Conservation (phyloP, 345 rosid genomes). For the Citrus sinensis region DNA sequence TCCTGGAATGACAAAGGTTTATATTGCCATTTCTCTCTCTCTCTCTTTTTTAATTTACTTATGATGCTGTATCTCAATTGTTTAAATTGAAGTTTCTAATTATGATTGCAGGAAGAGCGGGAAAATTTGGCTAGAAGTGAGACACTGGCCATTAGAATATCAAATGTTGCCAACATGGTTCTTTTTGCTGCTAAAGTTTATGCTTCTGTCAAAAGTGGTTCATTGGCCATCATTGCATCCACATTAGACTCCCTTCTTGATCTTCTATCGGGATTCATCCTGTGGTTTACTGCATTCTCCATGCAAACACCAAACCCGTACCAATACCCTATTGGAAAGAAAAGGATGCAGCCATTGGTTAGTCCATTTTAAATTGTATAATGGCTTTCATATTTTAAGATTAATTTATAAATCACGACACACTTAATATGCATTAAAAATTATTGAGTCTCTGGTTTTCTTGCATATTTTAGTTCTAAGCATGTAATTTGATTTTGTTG, state of each 20-base stretch:
- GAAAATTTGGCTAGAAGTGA: slow-evolving; percentile 86
- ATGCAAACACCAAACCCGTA: slow-evolving; percentile 96
- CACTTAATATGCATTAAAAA: neutral
- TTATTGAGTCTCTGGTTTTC: neutral
- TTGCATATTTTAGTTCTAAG: neutral
- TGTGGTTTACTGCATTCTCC: slow-evolving; percentile 98
- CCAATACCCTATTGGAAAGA: slow-evolving; percentile 96
- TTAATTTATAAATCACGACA: slow-evolving; percentile 1
- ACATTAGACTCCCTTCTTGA: slow-evolving; percentile 98
- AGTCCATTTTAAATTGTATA: slow-evolving; percentile 28
- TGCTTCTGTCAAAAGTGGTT: slow-evolving; percentile 87
- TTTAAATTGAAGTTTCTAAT: slow-evolving; percentile 9
- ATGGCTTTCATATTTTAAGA: neutral
- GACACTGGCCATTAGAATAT: slow-evolving; percentile 84
- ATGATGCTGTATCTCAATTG: neutral
- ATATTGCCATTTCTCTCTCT: neutral
- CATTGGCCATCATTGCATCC: slow-evolving; percentile 93
- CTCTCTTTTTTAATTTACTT: too few relatives aligned
- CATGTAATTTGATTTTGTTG: neutral
- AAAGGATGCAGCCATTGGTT: slow-evolving; percentile 98
- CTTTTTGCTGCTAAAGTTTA: slow-evolving; percentile 94
- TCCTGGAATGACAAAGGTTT: slow-evolving; percentile 87
- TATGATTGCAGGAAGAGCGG: slow-evolving; percentile 68
- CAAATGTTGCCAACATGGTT: slow-evolving; percentile 89
- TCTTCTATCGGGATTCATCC: slow-evolving; percentile 95